Conservation (phyloP, 2,329 filamentous ascomycete genomes). For the Aspergillus puulaauensis region DNA sequence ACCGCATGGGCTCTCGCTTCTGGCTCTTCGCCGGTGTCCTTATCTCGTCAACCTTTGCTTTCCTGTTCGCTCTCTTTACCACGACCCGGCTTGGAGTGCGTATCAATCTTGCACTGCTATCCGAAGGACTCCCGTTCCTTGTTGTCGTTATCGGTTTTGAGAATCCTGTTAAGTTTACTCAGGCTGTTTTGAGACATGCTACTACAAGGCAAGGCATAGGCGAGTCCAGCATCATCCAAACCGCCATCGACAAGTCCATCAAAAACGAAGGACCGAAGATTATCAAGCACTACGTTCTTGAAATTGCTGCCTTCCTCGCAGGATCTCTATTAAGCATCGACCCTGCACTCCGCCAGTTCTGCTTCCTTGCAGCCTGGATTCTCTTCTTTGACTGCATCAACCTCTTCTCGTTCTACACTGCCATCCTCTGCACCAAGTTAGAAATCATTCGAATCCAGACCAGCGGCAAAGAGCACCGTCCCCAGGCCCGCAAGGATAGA, state of each 20-base stretch:
- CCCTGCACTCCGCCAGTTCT: conserved; percentile 94
- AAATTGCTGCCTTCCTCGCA: conserved; percentile 79
- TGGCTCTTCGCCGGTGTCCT: conserved; percentile 91
- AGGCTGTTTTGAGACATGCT: conserved; percentile 81
- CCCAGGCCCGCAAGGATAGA: not conserved
- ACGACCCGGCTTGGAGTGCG: conserved; percentile 91
- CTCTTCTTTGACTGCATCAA: conserved; percentile 92
- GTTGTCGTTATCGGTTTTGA: conserved; percentile 99
- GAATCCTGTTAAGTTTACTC: conserved; percentile 94
- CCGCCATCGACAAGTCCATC: conserved; percentile 85
- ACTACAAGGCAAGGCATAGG: conserved; percentile 76
- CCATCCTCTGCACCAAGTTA: conserved; percentile 96
- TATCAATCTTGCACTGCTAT: conserved; percentile 88
- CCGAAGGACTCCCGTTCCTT: conserved; percentile 91
- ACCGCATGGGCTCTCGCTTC: conserved; percentile 92
- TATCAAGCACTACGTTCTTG: conserved; percentile 88
- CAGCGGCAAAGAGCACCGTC: conserved; percentile 47
- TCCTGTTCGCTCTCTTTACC: conserved; percentile 88
- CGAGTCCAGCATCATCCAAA: conserved; percentile 73
- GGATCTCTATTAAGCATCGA: conserved; percentile 93
- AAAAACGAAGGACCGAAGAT: conserved; percentile 92
- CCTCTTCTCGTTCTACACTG: conserved; percentile 96
- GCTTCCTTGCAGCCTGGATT: conserved; percentile 96
- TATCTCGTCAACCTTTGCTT: conserved; percentile 89
- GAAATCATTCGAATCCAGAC: conserved; percentile 96